Conservation (phyloP, 2,329 filamentous ascomycete species). For the Trichoderma afroharzianum region DNA sequence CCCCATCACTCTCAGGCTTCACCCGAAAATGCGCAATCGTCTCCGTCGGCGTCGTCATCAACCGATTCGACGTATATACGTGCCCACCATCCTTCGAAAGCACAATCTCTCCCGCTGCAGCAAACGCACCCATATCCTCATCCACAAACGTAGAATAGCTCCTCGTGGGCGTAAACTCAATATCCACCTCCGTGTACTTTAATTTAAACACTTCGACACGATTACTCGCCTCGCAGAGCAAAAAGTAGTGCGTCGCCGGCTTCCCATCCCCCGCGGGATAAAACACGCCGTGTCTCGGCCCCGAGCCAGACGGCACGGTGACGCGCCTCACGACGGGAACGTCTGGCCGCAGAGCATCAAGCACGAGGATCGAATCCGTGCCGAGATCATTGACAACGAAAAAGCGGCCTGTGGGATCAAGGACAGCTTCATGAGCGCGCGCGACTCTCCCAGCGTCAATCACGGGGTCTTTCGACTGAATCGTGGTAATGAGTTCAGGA, state of each 20-base stretch:
- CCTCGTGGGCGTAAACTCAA: conserved; percentile 37
- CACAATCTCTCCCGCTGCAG: conserved; percentile 45
- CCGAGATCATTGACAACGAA: conserved; percentile 49
- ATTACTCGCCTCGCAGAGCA: conserved; percentile 46
- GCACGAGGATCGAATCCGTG: conserved; percentile 43
- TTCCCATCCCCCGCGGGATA: conserved; percentile 27
- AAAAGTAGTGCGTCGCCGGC: conserved; percentile 42
- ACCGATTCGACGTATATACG: conserved; percentile 51
- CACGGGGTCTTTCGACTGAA: conserved; percentile 28
- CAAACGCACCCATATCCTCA: conserved; percentile 26
- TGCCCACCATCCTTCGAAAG: conserved; percentile 40
- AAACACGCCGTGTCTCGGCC: conserved; percentile 52
- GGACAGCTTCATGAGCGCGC: conserved; percentile 46
- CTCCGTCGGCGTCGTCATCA: conserved; percentile 43
- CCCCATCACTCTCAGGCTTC: neutral
- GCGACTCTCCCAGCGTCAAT: conserved; percentile 30
- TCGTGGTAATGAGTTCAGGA: conserved; percentile 38
- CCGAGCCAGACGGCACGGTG: conserved; percentile 38
- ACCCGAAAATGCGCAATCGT: conserved; percentile 46
- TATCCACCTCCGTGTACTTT: conserved; percentile 31
- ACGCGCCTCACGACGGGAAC: conserved; percentile 37
- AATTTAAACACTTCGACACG: conserved; percentile 41
- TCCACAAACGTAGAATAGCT: conserved; percentile 40
- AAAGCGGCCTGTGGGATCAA: conserved; percentile 48
- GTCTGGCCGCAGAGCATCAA: conserved; percentile 36